phyloP scores from a whole-genome alignment of 768 basidiomycete genomes.

The Collybia mongolica region DNA sequence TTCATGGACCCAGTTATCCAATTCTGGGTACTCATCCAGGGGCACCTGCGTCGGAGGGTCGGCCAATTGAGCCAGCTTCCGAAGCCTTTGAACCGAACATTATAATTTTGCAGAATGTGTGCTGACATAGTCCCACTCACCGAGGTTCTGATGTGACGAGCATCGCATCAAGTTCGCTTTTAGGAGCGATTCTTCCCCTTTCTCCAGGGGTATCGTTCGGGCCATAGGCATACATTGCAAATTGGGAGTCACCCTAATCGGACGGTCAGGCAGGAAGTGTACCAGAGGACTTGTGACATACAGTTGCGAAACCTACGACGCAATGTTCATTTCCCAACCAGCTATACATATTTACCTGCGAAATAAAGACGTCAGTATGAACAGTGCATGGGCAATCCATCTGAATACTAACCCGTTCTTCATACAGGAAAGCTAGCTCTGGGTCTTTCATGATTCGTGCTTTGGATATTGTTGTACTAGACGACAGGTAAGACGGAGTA shows the following conservation, averaged over 20 bases:
- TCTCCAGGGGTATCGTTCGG: constrained; percentile 24
- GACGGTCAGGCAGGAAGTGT: constrained; percentile 2
- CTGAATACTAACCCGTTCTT: constrained; percentile 1
- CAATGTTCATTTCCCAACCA: constrained; percentile 34
- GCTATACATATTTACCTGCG: constrained; percentile 23
- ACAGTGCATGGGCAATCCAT: too few species aligned
- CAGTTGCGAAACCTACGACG: constrained; percentile 31
- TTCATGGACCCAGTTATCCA: constrained; percentile 51
- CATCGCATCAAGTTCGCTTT: constrained; percentile 24
- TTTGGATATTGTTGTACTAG: constrained; percentile 38
- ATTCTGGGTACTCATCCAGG: constrained; percentile 32
- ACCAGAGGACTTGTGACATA: constrained; percentile 10
- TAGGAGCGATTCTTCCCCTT: constrained; percentile 24
- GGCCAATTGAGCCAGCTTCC: constrained; percentile 34
- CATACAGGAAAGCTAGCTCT: constrained; percentile 30
- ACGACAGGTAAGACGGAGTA: background rate
- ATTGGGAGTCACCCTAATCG: constrained; percentile 34
- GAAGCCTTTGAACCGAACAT: constrained; percentile 22
- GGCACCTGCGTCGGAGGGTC: constrained; percentile 31
- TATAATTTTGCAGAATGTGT: background rate
- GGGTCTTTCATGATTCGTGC: constrained; percentile 38
- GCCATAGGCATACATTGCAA: constrained; percentile 27
- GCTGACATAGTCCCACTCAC: constrained; percentile 20
- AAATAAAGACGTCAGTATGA: background rate
- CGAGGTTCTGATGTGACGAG: constrained; percentile 33